Percentiles rank a stretch among this genome's conserved stretches.
Conservation (phyloP, 2,329 filamentous ascomycete species). For the Ceratocystis harringtonii region DNA sequence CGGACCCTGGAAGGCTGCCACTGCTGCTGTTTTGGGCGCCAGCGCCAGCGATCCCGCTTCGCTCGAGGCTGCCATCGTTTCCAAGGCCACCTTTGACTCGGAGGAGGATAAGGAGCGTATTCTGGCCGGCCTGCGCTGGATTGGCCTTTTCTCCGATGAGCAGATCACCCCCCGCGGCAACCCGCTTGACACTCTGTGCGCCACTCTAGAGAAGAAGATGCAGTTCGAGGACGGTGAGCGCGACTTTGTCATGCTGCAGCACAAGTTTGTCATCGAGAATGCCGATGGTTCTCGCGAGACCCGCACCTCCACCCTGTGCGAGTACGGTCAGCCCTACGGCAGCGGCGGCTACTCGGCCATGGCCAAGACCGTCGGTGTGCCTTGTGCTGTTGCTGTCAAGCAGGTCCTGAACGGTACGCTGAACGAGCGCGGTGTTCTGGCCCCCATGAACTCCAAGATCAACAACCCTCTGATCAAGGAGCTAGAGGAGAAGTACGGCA, state of each 20-base stretch:
- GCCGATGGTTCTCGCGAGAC: constrained; percentile 65
- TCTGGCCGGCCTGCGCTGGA: constrained; percentile 57
- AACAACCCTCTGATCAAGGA: constrained; percentile 61
- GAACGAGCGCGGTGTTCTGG: constrained; percentile 56
- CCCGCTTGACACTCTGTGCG: constrained; percentile 82
- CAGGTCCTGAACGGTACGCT: constrained; percentile 64
- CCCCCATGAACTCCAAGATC: constrained; percentile 59
- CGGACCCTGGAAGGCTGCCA: constrained; percentile 72
- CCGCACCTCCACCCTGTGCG: constrained; percentile 62
- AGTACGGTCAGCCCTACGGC: constrained; percentile 65
- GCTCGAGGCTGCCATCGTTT: constrained; percentile 55
- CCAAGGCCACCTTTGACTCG: constrained; percentile 54
- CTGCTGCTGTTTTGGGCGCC: constrained; percentile 59
- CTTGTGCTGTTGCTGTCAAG: constrained; percentile 50
- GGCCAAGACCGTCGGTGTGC: constrained; percentile 67
- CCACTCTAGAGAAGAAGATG: constrained; percentile 82
- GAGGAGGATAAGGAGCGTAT: constrained; percentile 53
- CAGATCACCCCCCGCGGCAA: constrained; percentile 59
- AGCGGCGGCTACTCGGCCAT: constrained; percentile 70
- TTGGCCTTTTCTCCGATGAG: constrained; percentile 51
- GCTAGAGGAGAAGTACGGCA: constrained; percentile 62
- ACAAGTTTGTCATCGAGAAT: constrained; percentile 72
- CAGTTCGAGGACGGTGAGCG: constrained; percentile 69
- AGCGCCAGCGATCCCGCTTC: constrained; percentile 50
- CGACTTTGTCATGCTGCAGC: constrained; percentile 67